A percentile compares a stretch with the other conserved stretches of the same genome.
Evolutionary conservation across 2,329 filamentous ascomycete genomes (phyloP).

Genomic region (Ascochyta viciae-villosae): DNA sequence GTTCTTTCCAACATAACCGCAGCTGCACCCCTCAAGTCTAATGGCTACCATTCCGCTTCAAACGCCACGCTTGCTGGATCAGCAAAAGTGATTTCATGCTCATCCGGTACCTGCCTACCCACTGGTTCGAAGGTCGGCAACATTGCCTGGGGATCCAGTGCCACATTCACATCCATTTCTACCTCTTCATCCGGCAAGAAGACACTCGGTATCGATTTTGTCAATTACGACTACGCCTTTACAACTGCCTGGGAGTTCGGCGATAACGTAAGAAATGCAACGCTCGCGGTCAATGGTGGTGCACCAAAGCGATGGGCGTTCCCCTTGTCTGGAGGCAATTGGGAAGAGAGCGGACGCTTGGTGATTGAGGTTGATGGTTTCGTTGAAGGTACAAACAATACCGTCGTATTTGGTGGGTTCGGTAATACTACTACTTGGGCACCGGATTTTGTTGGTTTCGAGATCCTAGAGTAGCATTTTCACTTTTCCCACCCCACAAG

Average conservation of each 20-base stretch:
- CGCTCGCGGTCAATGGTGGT: slow-evolving; percentile 49
- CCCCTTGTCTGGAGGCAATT: slow-evolving; percentile 51
- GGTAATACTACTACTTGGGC: slow-evolving; percentile 20
- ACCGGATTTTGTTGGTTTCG: slow-evolving; percentile 42
- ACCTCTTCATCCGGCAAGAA: slow-evolving; percentile 34
- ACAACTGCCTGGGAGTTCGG: slow-evolving; percentile 44
- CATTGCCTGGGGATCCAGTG: slow-evolving; percentile 34
- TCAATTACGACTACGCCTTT: slow-evolving; percentile 51
- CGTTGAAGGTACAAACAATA: slow-evolving; percentile 29
- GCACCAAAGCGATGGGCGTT: slow-evolving; percentile 46
- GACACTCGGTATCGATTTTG: slow-evolving; percentile 49
- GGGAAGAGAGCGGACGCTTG: slow-evolving; percentile 42
- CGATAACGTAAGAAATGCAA: slow-evolving; percentile 48
- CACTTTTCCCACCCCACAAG: too few relatives aligned
- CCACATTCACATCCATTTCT: slow-evolving; percentile 40
- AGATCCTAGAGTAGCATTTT: slow-evolving; percentile 23
- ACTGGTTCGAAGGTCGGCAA: slow-evolving; percentile 43
- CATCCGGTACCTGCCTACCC: slow-evolving; percentile 36
- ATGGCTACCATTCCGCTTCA: slow-evolving; percentile 42
- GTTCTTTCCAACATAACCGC: slow-evolving; percentile 44
- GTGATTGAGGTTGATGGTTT: slow-evolving; percentile 39
- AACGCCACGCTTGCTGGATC: slow-evolving; percentile 41
- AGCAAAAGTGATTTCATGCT: slow-evolving; percentile 36
- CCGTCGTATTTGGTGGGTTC: slow-evolving; percentile 28
- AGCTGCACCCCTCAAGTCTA: slow-evolving; percentile 17